Percentiles rank a stretch among this genome's conserved stretches.
Conservation (phyloP, 2,329 filamentous ascomycete species). For the Akanthomyces uredinophilus region DNA sequence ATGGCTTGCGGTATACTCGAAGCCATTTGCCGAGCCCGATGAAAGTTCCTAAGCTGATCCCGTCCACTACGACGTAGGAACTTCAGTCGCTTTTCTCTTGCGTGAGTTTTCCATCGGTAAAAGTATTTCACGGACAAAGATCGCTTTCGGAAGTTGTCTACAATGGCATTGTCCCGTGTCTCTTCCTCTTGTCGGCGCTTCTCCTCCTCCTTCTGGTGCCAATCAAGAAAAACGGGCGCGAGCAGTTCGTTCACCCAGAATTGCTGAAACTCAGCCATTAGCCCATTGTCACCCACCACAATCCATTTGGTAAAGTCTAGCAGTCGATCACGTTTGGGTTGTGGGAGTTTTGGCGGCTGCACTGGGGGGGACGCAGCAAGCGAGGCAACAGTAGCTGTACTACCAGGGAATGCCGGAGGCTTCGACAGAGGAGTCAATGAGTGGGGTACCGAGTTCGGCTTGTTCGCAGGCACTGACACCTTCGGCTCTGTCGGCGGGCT, state of each 20-base stretch:
- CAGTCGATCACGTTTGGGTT: conserved; percentile 36
- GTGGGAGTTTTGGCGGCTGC: conserved; percentile 13
- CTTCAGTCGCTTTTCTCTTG: conserved; percentile 43
- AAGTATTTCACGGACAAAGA: conserved; percentile 51
- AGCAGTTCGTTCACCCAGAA: conserved; percentile 43
- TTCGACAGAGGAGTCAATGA: neutral
- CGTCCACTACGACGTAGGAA: conserved; percentile 47
- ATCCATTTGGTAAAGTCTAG: conserved; percentile 50
- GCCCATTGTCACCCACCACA: conserved; percentile 47
- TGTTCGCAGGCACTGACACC: neutral
- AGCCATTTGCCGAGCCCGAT: conserved; percentile 32
- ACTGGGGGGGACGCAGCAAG: neutral
- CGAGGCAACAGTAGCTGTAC: neutral
- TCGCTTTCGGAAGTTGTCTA: conserved; percentile 43
- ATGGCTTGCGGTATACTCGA: conserved; percentile 5
- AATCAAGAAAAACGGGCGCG: conserved; percentile 35
- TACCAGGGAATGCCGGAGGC: neutral
- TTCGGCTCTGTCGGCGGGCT: neutral
- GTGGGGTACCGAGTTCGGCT: neutral
- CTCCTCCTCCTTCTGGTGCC: conserved; percentile 36
- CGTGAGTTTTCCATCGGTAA: conserved; percentile 49
- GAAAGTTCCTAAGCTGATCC: conserved; percentile 45
- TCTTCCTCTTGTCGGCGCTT: conserved; percentile 44
- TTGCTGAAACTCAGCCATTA: conserved; percentile 47
- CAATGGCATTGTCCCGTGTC: conserved; percentile 39